These are phyloP conservation scores for Nemophila menziesii DNA, from an alignment of 257 asterid species.

Conservation along the genomic window DNA sequence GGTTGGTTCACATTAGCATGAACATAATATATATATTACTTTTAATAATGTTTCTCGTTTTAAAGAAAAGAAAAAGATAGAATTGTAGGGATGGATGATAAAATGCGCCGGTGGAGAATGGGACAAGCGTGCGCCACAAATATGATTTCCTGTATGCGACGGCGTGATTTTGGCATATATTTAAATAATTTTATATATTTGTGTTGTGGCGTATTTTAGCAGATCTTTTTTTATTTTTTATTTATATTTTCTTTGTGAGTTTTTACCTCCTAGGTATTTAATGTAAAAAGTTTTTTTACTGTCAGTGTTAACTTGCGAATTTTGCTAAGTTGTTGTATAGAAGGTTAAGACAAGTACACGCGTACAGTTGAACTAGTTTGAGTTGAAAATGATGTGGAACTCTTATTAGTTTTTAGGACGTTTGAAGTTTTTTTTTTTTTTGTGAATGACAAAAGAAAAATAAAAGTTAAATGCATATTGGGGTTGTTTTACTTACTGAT, in stretches of 20 bases:
- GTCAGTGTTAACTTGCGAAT: neutral
- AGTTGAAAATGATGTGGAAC: constrained; percentile 6
- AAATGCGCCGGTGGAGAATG: constrained; percentile 10
- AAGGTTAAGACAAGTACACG: neutral
- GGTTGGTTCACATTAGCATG: constrained; percentile 23
- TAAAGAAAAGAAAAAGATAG: neutral
- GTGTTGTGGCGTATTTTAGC: constrained; percentile 11
- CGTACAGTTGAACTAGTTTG: neutral
- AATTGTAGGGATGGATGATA: neutral
- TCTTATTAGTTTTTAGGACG: neutral
- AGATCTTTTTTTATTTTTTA: neutral
- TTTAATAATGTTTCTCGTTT: neutral
- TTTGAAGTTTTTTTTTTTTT: no score
- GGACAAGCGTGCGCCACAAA: neutral
- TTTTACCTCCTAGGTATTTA: neutral
- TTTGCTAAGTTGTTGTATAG: neutral
- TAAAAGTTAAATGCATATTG: no score
- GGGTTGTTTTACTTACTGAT: no score
- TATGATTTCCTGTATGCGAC: constrained; percentile 12
- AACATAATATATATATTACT: neutral
- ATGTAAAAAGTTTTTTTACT: neutral
- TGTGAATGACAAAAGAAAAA: no score
- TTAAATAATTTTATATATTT: neutral
- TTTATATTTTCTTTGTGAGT: neutral
- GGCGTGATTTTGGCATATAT: constrained; percentile 4